phyloP scores from a whole-genome alignment of 2,329 filamentous ascomycete species.

The Xylaria polymorpha region DNA sequence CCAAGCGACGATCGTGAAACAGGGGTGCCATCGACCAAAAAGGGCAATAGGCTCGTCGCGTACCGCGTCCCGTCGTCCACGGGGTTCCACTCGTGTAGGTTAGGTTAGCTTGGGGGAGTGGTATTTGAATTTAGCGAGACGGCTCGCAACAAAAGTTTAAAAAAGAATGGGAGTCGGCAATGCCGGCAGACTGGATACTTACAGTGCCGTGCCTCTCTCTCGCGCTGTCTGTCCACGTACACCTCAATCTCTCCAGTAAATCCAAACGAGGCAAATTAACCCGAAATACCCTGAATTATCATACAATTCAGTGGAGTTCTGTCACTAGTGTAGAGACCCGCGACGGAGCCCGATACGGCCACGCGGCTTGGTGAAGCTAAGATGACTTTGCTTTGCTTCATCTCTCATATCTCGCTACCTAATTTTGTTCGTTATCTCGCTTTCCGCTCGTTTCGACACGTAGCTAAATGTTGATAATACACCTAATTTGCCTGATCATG shows the following conservation, averaged over 20 bases:
- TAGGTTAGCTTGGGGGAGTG: background rate
- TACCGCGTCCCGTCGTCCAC: constrained; percentile 1
- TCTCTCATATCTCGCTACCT: background rate
- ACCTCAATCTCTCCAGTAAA: background rate
- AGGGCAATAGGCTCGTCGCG: constrained; percentile 9
- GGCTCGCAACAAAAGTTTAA: background rate
- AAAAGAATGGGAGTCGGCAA: constrained; percentile 13
- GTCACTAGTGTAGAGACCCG: background rate
- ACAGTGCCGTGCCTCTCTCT: too few relatives aligned
- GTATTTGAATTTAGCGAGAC: constrained; percentile 10
- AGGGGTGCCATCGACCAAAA: constrained; percentile 14
- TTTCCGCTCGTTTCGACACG: background rate
- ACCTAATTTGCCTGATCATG: constrained; percentile 17
- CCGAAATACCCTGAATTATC: background rate
- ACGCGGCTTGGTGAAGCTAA: background rate
- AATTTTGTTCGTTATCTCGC: background rate
- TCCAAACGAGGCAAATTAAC: background rate
- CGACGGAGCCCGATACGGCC: background rate
- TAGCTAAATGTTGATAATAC: background rate
- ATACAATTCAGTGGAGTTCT: background rate
- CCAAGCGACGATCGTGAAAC: constrained; percentile 30
- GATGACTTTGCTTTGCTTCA: background rate
- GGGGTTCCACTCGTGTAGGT: constrained; percentile 9
- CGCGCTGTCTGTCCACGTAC: background rate
- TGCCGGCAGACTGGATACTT: constrained; percentile 19